Evolutionary conservation across 2,329 filamentous ascomycete species (phyloP), one percentile per base, ranked within the genome.

Genomic region (Chaetomium globosum): DNA sequence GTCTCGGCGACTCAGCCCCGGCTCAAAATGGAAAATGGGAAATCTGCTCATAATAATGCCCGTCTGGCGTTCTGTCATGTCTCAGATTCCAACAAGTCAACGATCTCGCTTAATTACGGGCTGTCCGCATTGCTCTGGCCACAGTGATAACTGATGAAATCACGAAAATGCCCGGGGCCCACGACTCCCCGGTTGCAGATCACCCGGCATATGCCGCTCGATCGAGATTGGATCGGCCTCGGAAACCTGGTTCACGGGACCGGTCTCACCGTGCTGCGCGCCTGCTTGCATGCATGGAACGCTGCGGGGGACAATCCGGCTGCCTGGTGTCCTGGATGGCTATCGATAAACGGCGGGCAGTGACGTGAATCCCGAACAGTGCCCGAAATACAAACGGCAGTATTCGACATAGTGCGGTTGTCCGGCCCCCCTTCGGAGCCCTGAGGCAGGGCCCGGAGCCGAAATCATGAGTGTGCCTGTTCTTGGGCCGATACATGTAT

Each of bases 181-280:
- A 19, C 39, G 39, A 43, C 39, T 43, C 39, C 39, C 16, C 57
- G 31, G 43, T 54, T 55, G 43, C 63, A 55, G 66, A 71, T 71
- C 68, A 52, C 48, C 60, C 63, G 56, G 67, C 48, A 28, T 62
- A 28, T 62, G 61, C 67, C 65, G 68, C 66, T 58, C 63, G 61
- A 72, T 69, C 70, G 63, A 69, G 69, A 72, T 72, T 69, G 65
- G 64, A 71, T 71, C 67, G 65, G 60, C 58, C 48, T 55, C 56
- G 23, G 52, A 59, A 72, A 53, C 69, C 67, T 33, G 68, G 68
- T 70, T 59, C 58, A 43, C 58, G 68, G 69, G 63, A 61, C 65
- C 39, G 61, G 65, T 59, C 59, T 64, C 39, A 66, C 56, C n/a
- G n/a, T 9, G 51, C 26, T 43, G 9, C 33, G 12, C 12, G 33